phyloP scores from a whole-genome alignment of 2,329 filamentous ascomycete species.

The Colletotrichum lindemuthianum region DNA sequence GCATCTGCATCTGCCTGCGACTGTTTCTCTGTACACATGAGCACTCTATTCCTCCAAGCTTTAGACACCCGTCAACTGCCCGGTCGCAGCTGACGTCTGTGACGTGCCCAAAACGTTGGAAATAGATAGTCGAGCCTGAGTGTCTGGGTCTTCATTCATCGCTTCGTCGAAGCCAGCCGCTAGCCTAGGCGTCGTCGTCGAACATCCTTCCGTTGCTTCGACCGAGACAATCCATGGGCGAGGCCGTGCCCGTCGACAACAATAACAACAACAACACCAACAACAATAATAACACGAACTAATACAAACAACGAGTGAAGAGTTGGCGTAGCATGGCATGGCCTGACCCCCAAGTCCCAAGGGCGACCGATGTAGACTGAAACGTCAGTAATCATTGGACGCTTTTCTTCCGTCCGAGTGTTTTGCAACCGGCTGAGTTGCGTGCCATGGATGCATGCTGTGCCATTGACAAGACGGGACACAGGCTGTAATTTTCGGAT shows the following conservation, averaged over 20 bases:
- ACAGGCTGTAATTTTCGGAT: constrained; percentile 27
- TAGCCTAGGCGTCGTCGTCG: constrained; percentile 8
- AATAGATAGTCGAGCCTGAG: constrained; percentile 6
- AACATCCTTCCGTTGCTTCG: constrained; percentile 15
- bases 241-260: constrained; percentile 31
- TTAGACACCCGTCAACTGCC: constrained; percentile 23
- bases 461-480: constrained; percentile 17
- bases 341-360: constrained; percentile 21
- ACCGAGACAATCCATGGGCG: constrained; percentile 18
- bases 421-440: constrained; percentile 30
- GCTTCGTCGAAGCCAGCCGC: constrained; percentile 15
- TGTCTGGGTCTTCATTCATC: constrained; percentile 2
- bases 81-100: constrained; percentile 30
- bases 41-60: constrained; percentile 4
- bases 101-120: constrained; percentile 24
- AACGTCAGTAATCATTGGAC: constrained; percentile 32
- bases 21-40: background rate
- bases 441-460: constrained; percentile 11
- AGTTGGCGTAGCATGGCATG: background rate
- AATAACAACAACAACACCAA: background rate
- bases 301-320: too few relatives aligned
- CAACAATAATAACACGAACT: too few relatives aligned
- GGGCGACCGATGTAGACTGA: constrained; percentile 33
- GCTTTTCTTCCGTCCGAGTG: constrained; percentile 31
- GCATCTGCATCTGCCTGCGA: background rate